A percentile compares a stretch with the other conserved stretches of the same genome.
phyloP scores from a whole-genome alignment of 2,329 filamentous ascomycete species.

The Ophiostoma sp. region DNA sequence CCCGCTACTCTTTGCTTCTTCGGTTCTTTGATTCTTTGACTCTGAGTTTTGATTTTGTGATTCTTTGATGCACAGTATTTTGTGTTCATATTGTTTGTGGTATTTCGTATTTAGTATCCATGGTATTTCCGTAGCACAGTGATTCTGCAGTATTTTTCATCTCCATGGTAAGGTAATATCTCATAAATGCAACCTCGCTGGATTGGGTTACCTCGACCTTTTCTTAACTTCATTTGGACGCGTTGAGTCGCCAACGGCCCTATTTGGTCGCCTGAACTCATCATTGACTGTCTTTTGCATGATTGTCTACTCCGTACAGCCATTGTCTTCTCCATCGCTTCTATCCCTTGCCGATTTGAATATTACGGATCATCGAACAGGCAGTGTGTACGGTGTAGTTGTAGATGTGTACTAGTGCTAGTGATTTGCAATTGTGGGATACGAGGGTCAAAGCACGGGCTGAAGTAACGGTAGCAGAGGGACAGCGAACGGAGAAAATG shows the following conservation, averaged over 20 bases:
- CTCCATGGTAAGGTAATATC: too few species aligned
- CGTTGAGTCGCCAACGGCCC: constrained; percentile 10
- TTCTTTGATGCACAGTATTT: constrained; percentile 11
- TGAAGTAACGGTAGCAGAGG: too few species aligned
- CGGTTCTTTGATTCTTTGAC: neutral
- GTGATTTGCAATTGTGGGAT: neutral
- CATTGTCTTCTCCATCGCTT: constrained; percentile 4
- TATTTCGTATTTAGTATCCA: neutral
- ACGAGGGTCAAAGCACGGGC: too few species aligned
- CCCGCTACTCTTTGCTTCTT: neutral
- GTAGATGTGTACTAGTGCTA: neutral
- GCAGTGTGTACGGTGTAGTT: neutral
- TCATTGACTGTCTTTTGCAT: neutral
- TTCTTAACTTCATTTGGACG: neutral
- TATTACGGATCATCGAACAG: neutral
- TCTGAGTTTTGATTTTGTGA: neutral
- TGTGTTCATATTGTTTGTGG: neutral
- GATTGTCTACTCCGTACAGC: neutral
- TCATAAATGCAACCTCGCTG: neutral
- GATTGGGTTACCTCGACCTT: too few species aligned
- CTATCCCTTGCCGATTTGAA: constrained; percentile 1
- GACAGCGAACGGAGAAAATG: too few species aligned
- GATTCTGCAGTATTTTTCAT: neutral
- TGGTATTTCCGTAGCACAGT: too few species aligned
- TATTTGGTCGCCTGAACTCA: neutral